Evolutionary conservation across 140 eudicot genomes (phyloP), one percentile per base, ranked within the genome.

Genomic region (Bidens hawaiensis): DNA sequence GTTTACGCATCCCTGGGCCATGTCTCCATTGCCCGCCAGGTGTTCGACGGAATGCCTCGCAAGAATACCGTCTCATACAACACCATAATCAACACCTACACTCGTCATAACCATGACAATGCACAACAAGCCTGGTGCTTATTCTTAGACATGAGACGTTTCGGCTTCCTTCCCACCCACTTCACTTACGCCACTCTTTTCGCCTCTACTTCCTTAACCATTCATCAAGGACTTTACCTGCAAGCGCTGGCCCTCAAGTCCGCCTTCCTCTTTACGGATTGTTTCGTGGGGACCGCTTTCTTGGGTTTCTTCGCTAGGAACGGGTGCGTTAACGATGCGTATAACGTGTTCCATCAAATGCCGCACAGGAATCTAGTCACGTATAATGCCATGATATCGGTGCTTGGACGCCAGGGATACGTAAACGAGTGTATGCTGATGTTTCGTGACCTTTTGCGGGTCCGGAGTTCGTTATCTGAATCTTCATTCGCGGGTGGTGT

Each of bases 41-140:
- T 85, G 87, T 89, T 89, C 65, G 97, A 83, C 49, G 56, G 60
- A 74, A 89, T 89, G 97, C 76, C 89, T 51, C 75, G 71, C 0
- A 76, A 69, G 64, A 89, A 86, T 48, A 65, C 17, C 5, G 94
- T 86, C 10, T 82, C 95, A 6, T 86, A 76, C 74, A 89, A 89
- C 71, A 64, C 87, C 10, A 72, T 89, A 77, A 72, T 89, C 23
- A 65, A 83, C 53, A 73, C 78, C 11, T 86, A 75, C 56, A 42
- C 72, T 71, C 80, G 82, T n/a, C n/a, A n/a, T n/a, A n/a, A n/a
- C 4, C 26, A 58, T 56, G 87, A 70, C 46, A 21, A 43, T 26
- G 75, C 63, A 21, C 60, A 36, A 6, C 78, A 89, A 48, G 89
- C 81, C 31, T 79, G 85, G 79, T 49, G 21, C 1, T 28, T 86